phyloP scores from a whole-genome alignment of 306 rosid genomes.

The Herpetospermum pedunculosum region DNA sequence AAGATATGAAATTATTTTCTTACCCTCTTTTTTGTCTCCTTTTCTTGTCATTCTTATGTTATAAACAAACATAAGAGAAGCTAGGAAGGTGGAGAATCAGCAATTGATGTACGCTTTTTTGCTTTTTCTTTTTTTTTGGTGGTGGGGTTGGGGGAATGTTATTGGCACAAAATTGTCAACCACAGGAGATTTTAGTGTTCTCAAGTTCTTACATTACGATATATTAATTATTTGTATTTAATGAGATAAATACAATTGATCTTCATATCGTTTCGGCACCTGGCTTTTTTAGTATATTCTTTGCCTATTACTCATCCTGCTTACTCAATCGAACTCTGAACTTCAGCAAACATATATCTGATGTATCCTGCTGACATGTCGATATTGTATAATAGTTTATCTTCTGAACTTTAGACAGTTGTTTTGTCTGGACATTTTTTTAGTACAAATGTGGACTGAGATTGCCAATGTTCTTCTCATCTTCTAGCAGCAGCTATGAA shows the following conservation, averaged over 20 bases:
- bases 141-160: not conserved
- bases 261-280: not conserved
- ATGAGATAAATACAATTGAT: slow-evolving; percentile 4
- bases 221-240: slow-evolving; percentile 9
- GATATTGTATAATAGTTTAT: not conserved
- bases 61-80: slow-evolving; percentile 1
- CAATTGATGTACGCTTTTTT: slow-evolving; percentile 7
- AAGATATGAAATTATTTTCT: slow-evolving; percentile 12
- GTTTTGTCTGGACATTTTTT: not conserved
- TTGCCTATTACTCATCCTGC: not conserved
- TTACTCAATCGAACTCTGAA: not conserved
- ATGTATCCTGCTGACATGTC: not conserved
- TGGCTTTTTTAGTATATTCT: not conserved
- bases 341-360: not conserved
- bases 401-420: not conserved
- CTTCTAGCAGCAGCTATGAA: not conserved
- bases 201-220: not conserved
- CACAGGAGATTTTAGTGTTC: not conserved
- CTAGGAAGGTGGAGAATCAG: not conserved
- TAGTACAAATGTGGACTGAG: not conserved
- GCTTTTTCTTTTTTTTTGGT: not conserved
- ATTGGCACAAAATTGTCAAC: not conserved
- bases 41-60: slow-evolving; percentile 7
- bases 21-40: slow-evolving; percentile 10
- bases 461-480: not conserved